Evolutionary conservation across 2,329 filamentous ascomycete species (phyloP).

Genomic region (Colletotrichum zoysiae): DNA sequence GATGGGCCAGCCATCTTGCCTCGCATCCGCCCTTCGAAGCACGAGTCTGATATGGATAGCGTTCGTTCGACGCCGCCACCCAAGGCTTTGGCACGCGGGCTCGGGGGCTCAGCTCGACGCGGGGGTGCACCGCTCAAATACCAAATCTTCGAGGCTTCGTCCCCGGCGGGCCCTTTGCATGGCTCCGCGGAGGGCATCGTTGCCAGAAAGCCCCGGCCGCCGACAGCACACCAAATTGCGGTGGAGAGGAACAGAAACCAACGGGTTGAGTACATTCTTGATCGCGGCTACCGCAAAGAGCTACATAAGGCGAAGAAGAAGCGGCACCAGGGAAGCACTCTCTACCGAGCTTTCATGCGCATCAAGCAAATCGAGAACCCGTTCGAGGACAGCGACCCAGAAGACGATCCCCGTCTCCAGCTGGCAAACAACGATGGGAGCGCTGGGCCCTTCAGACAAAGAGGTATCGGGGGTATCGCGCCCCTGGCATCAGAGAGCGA

Average conservation of each 20-base stretch:
- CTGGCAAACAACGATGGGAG: conserved; percentile 48
- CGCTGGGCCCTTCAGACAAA: conserved; percentile 62
- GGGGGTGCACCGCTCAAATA: conserved; percentile 66
- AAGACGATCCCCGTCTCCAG: conserved; percentile 57
- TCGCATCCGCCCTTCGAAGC: conserved; percentile 72
- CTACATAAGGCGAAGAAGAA: conserved; percentile 73
- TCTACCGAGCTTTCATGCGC: conserved; percentile 75
- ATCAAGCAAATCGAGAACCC: conserved; percentile 67
- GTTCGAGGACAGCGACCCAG: conserved; percentile 74
- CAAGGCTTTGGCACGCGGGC: conserved; percentile 47
- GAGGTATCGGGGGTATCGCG: conserved; percentile 73
- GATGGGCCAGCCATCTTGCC: conserved; percentile 71
- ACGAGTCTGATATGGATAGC: conserved; percentile 63
- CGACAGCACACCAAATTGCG: conserved; percentile 85
- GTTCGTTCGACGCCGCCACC: conserved; percentile 59
- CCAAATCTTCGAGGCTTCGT: conserved; percentile 71
- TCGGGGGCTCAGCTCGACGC: conserved; percentile 51
- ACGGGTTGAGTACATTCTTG: conserved; percentile 84
- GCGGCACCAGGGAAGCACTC: conserved; percentile 73
- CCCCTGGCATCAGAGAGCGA: conserved; percentile 73
- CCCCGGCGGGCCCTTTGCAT: conserved; percentile 66
- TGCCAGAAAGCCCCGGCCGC: conserved; percentile 75
- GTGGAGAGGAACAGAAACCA: conserved; percentile 83
- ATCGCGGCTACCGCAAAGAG: conserved; percentile 76
- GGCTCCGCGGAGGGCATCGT: conserved; percentile 67